Evolutionary conservation across 2,329 filamentous ascomycete genomes (phyloP), one percentile per base, ranked within the genome.

Genomic region (Colletotrichum horii): DNA sequence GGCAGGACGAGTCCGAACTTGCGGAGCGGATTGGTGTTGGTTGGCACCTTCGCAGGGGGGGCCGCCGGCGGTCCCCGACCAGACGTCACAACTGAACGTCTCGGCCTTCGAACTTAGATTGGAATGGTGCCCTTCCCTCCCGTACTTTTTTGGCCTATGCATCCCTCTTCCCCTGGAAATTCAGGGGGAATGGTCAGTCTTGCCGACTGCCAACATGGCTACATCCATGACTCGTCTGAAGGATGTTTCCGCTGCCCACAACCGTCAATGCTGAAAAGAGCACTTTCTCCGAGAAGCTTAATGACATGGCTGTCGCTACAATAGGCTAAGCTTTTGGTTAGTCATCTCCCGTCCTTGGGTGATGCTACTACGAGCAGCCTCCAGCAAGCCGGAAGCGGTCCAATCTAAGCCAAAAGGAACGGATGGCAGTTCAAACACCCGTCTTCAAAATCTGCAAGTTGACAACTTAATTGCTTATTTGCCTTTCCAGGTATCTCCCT

Each of bases 161-260:
- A 11, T 52, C 26, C 38, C 48, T 9, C 19, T 24, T 65, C 12
- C 32, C 32, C 24, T 16, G 8, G 19, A n/a, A 30, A 24, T 24
- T 24, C 38, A 22, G 19, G 24, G 26, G 26, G 56, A 60, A n/a
- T 52, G 73, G 64, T 30, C 36, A 60, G 8, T 64, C 43, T 19
- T 69, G 56, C 65, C 56, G 48, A 58, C 58, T 7, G 30, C 22
- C 38, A 52, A 65, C 64, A 64, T 64, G 70, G 70, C 28, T 36
- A 24, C 12, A 61, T 19, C 74, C 70, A 69, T 73, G 70, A 73
- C 74, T 69, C 58, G 74, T 74, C 74, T 61, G 58, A 69, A 65
- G 15, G 43, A 16, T 55, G 64, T 61, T 65, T 69, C 58, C 24
- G 48, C 28, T 61, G 36, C 56, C 74, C 60, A n/a, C 28, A 38